Evolutionary conservation across 345 rosid species (phyloP).

Genomic region (Cardamine chenopodiifolia): DNA sequence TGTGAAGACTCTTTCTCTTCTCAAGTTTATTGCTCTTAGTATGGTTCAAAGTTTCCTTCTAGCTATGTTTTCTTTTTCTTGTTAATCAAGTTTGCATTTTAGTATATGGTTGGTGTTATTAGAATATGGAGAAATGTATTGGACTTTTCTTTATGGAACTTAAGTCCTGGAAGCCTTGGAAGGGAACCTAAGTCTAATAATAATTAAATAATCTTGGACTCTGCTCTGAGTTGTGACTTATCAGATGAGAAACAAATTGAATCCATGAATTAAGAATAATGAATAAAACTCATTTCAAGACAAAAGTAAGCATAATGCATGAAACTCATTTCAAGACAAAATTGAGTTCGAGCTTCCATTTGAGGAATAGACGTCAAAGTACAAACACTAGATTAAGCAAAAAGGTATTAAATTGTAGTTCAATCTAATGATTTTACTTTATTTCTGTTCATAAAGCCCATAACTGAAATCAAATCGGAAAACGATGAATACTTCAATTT

Average conservation of each 20-base stretch:
- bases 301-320: neutral
- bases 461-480: neutral
- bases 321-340: neutral
- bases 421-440: neutral
- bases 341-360: neutral
- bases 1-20: constrained; percentile 8
- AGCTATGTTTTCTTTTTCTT: neutral
- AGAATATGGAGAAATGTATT: neutral
- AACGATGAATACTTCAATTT: neutral
- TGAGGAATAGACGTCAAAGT: constrained; percentile 10
- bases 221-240: neutral
- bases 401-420: neutral
- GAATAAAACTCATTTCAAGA: neutral
- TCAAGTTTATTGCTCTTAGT: constrained; percentile 27
- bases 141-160: neutral
- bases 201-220: neutral
- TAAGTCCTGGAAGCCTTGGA: neutral
- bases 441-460: neutral
- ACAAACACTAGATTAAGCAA: neutral
- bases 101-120: neutral
- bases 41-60: neutral
- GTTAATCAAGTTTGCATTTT: neutral
- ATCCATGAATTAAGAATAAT: neutral
- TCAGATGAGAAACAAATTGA: neutral
- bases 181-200: neutral